Base-by-base conservation (phyloP, 208 protist species). In the Zelonia costaricensis region DNA sequence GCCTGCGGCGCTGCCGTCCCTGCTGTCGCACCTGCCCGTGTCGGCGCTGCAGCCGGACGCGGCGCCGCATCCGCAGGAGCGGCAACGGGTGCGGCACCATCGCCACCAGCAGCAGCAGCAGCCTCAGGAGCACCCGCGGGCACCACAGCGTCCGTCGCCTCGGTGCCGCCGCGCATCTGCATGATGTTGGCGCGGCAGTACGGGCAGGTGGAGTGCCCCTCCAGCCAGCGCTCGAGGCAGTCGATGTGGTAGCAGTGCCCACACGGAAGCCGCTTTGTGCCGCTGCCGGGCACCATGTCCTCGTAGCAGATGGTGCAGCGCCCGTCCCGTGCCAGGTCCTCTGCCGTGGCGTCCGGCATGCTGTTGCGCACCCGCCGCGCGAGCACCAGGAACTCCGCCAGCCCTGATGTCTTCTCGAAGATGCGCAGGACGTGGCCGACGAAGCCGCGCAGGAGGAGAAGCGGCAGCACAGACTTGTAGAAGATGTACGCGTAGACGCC, bases 281-380 rank as follows among this genome's bases (percentile, higher is more conserved):
- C 43, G 18, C 74, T 53, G 13, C 63, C 64, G 0, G 69, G 49
- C 42, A 43, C 45, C 83, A 96, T 92, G 38, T 93, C 83, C 38
- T 96, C 86, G 59, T 93, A 90, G 79, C 90, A 96, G 40, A 96
- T 91, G 16, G 76, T 81, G 59, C 90, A 96, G 20, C 74, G 65
- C n/a, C 58, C 46, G 23, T 93, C 83, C 6, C 66, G 59, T 22
- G 72, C 67, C 12, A 96, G 67, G 43, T 88, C 85, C 28, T 80
- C 74, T 13, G 70, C 75, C 4, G 76, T 81, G 22, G 86, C 86
- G 30, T 75, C 40, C 1, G 60, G 60, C 69, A 75, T 75, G 61
- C 51, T 33, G 45, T 45, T 64, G 13, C 60, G 58, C 51, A 87
- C 53, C 28, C 73, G 43, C 27, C 59, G 62, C 13, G 71, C 56